Evolutionary conservation across 2,329 filamentous ascomycete genomes (phyloP).

Genomic region (Allantophomopsis lycopodina): DNA sequence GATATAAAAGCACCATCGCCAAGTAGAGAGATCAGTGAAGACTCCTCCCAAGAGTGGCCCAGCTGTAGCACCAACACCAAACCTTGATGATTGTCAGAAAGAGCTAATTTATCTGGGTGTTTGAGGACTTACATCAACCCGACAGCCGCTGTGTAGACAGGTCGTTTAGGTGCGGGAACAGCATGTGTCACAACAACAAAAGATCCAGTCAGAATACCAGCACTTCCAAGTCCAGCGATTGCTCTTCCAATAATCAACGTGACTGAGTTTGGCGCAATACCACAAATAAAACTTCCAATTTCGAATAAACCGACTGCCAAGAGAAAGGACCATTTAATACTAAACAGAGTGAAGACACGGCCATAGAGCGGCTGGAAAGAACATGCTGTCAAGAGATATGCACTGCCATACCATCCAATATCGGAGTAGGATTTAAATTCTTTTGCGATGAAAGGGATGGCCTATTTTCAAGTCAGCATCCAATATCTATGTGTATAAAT

Average conservation of each 20-base stretch:
- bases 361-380: not conserved
- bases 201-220: slow-evolving; percentile 34
- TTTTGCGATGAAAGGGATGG: slow-evolving; percentile 26
- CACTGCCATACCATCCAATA: slow-evolving; percentile 24
- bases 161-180: slow-evolving; percentile 6
- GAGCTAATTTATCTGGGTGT: not conserved
- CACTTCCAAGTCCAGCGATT: slow-evolving; percentile 35
- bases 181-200: slow-evolving; percentile 32
- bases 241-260: slow-evolving; percentile 41
- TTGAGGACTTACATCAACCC: not conserved
- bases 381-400: slow-evolving; percentile 22
- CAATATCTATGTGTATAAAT: not conserved
- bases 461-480: slow-evolving; percentile 14
- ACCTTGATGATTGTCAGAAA: not conserved
- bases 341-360: slow-evolving; percentile 7
- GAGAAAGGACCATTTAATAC: slow-evolving; percentile 5
- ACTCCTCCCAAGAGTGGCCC: slow-evolving; percentile 5
- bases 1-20: slow-evolving; percentile 20
- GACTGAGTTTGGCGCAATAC: slow-evolving; percentile 15
- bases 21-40: slow-evolving; percentile 4
- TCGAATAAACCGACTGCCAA: slow-evolving; percentile 18
- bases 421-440: slow-evolving; percentile 24
- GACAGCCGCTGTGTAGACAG: slow-evolving; percentile 2
- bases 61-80: slow-evolving; percentile 3
- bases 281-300: slow-evolving; percentile 20